phyloP scores from a whole-genome alignment of 306 rosid species.

The Cicer bijugum region DNA sequence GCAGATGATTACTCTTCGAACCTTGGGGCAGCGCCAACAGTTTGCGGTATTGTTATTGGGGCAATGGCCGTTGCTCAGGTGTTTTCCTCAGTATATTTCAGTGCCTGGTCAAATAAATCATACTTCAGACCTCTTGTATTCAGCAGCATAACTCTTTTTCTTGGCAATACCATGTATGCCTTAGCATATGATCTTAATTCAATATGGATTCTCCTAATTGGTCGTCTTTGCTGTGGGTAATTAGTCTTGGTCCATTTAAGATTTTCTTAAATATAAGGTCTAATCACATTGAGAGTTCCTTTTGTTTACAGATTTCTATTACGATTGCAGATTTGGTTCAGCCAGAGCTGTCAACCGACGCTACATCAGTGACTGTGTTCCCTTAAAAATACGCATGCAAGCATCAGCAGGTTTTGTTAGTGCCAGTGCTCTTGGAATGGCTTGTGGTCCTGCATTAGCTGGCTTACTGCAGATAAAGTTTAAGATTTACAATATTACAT shows the following conservation, averaged over 20 bases:
- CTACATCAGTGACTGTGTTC: conserved; percentile 96
- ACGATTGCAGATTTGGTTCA: conserved; percentile 81
- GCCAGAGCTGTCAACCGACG: conserved; percentile 99
- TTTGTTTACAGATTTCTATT: conserved; percentile 34
- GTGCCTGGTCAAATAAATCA: conserved; percentile 98
- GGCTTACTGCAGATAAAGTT: conserved; percentile 85
- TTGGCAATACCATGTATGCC: conserved; percentile 82
- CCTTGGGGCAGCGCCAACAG: conserved; percentile 99
- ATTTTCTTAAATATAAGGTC: no score
- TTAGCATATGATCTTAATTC: conserved; percentile 83
- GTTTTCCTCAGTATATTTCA: conserved; percentile 92
- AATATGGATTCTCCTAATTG: conserved; percentile 87
- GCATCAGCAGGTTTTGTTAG: conserved; percentile 99
- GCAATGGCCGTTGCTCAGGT: conserved; percentile 99
- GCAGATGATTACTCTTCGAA: conserved; percentile 95
- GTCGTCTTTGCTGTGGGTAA: conserved; percentile 97
- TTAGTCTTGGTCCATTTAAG: conserved; percentile 28
- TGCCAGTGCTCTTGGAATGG: conserved; percentile 99
- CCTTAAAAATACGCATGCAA: conserved; percentile 83
- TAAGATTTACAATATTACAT: conserved; percentile 78
- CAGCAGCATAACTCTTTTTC: conserved; percentile 83
- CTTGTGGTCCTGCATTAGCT: conserved; percentile 98
- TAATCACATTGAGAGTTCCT: conserved; percentile 14
- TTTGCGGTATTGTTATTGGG: conserved; percentile 95
- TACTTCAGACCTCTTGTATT: conserved; percentile 94